Conservation (phyloP, 1,284 basidiomycete species). For the Sphaerobolus stellatus region DNA sequence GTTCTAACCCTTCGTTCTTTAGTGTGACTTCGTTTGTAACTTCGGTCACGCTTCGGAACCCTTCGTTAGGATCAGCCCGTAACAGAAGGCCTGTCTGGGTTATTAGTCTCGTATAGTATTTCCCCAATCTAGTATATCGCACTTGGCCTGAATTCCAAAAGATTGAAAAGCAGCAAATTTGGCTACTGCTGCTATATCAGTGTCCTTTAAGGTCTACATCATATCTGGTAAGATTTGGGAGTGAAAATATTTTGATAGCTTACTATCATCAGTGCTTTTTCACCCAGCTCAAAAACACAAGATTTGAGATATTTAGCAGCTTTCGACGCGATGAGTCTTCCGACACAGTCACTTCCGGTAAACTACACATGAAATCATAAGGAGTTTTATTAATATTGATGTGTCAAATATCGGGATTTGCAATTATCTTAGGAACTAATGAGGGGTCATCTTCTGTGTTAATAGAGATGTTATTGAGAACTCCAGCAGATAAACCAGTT, state of each 20-base stretch:
- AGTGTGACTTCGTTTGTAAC: no score
- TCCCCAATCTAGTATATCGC: no score
- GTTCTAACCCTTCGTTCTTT: no score
- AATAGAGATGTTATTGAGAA: slow-evolving; percentile 57
- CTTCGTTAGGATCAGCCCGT: no score
- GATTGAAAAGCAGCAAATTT: no score
- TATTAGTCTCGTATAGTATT: no score
- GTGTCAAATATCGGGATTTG: slow-evolving; percentile 49
- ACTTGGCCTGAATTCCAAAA: neutral
- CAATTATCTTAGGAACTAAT: slow-evolving; percentile 54
- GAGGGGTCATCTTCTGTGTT: slow-evolving; percentile 44
- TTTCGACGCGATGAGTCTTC: slow-evolving; percentile 66
- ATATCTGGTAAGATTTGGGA: neutral
- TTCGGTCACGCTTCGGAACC: no score
- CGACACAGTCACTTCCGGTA: slow-evolving; percentile 70
- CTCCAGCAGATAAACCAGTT: slow-evolving; percentile 61
- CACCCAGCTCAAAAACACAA: slow-evolving; percentile 70
- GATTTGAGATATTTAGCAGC: slow-evolving; percentile 74
- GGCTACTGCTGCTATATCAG: neutral
- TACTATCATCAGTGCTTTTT: slow-evolving; percentile 71
- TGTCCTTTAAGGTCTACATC: neutral
- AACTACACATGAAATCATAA: slow-evolving; percentile 42
- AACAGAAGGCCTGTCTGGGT: no score
- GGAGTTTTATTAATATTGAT: slow-evolving; percentile 34
- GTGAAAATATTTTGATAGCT: slow-evolving; percentile 14